Evolutionary conservation across 2,329 filamentous ascomycete genomes (phyloP).

Genomic region (Helotiales sp.): DNA sequence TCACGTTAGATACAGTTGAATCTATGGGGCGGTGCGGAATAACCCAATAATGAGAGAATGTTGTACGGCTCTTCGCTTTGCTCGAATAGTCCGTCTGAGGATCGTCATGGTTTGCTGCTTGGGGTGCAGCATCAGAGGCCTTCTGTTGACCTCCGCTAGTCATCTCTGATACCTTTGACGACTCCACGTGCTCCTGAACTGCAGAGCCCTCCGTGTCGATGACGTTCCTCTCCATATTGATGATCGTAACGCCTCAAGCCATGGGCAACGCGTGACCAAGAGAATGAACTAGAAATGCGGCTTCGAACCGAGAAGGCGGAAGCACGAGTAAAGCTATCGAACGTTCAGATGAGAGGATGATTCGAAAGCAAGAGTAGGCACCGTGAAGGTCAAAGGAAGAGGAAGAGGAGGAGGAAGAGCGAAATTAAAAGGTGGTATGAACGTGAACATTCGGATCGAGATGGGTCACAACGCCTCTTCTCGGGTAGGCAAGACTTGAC

Average conservation of each 20-base stretch:
- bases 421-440: neutral
- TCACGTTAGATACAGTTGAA: neutral
- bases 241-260: neutral
- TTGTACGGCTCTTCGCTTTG: constrained; percentile 35
- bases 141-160: constrained; percentile 4
- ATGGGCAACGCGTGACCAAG: neutral
- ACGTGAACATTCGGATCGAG: neutral
- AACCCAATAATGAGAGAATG: constrained; percentile 36
- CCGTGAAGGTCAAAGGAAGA: neutral
- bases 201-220: neutral
- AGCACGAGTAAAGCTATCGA: neutral
- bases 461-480: constrained; percentile 7
- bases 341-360: neutral
- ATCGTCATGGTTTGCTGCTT: constrained; percentile 9
- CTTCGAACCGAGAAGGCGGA: neutral
- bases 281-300: neutral
- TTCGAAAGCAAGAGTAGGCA: neutral
- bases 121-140: neutral
- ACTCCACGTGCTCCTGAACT: neutral
- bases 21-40: neutral
- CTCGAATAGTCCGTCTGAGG: constrained; percentile 35
- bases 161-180: constrained; percentile 5
- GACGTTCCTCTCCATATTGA: constrained; percentile 18
- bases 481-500: neutral
- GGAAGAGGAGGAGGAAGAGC: neutral